A percentile compares a stretch with the other conserved stretches of the same genome.
Conservation (phyloP, 208 protist genomes). For the Lotmaria passim region DNA sequence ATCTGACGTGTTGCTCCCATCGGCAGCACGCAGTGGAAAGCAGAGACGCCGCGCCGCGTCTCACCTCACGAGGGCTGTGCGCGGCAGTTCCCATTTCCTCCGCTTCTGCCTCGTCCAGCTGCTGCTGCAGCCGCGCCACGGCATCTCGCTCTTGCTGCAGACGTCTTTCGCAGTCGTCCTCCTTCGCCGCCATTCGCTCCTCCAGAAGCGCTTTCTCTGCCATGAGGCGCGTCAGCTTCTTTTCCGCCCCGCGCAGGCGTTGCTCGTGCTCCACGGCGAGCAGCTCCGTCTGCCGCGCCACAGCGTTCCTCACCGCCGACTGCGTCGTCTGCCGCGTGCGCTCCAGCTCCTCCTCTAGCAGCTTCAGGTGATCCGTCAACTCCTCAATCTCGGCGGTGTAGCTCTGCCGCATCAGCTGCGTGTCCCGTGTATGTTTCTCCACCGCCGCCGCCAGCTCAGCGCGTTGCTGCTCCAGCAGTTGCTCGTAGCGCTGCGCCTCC, state of each 20-base stretch:
- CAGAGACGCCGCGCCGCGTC: not conserved
- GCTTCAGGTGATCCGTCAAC: conserved; percentile 9
- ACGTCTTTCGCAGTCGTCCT: conserved; percentile 8
- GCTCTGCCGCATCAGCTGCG: conserved; percentile 23
- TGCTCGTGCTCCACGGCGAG: conserved; percentile 12
- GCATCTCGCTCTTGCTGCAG: conserved; percentile 20
- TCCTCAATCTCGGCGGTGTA: conserved; percentile 14
- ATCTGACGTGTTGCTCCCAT: not conserved
- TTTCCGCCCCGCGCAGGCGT: not conserved
- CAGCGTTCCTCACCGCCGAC: conserved; percentile 15
- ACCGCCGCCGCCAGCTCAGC: not conserved
- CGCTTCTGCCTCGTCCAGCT: not conserved
- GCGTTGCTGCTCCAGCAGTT: conserved; percentile 14
- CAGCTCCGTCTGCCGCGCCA: conserved; percentile 22
- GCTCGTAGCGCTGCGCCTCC: not conserved
- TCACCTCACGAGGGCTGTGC: not conserved
- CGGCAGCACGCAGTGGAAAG: not conserved
- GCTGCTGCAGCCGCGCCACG: conserved; percentile 16
- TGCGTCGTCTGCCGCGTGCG: not conserved
- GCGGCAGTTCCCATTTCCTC: not conserved
- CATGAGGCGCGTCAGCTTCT: conserved; percentile 13
- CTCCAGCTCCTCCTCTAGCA: conserved; percentile 29
- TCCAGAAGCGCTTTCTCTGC: conserved; percentile 15
- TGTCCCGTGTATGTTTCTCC: conserved; percentile 20
- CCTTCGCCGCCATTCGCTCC: conserved; percentile 6